Evolutionary conservation across 208 protist species (phyloP).

Genomic region (Leishmania martiniquensis): DNA sequence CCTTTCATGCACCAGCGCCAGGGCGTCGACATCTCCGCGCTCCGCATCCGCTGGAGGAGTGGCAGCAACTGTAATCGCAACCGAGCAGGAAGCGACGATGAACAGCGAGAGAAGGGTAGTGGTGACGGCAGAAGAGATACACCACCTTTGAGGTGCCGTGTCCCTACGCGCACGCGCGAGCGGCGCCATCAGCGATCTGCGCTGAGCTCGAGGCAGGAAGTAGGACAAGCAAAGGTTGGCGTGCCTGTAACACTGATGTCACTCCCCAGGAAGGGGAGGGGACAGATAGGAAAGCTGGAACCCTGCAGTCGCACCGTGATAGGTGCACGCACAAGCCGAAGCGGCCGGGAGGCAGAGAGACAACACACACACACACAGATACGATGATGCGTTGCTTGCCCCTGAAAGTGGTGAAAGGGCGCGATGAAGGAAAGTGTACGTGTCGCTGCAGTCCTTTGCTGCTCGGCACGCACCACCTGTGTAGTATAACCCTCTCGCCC

Average conservation of each 20-base stretch:
- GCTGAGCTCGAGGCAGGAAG: not conserved
- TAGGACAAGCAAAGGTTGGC: not conserved
- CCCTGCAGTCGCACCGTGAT: not conserved
- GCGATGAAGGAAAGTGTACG: not conserved
- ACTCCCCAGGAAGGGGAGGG: not conserved
- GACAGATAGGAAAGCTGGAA: not conserved
- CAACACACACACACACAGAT: not conserved
- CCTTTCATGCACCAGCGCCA: no score
- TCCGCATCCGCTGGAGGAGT: not conserved
- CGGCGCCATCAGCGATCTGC: not conserved
- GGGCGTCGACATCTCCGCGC: no score
- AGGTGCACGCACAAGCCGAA: not conserved
- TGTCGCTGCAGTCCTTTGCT: not conserved
- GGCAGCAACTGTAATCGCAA: not conserved
- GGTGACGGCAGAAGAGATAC: not conserved
- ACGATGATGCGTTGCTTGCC: not conserved
- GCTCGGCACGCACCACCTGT: not conserved
- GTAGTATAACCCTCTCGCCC: not conserved
- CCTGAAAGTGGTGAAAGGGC: not conserved
- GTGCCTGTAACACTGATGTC: not conserved
- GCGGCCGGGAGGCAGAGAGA: not conserved
- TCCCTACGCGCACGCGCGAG: not conserved
- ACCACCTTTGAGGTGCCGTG: not conserved
- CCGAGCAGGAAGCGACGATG: not conserved
- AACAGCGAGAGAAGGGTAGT: slow-evolving; percentile 9